phyloP scores from a whole-genome alignment of 2,329 filamentous ascomycete genomes.

The Gremmenia infestans region DNA sequence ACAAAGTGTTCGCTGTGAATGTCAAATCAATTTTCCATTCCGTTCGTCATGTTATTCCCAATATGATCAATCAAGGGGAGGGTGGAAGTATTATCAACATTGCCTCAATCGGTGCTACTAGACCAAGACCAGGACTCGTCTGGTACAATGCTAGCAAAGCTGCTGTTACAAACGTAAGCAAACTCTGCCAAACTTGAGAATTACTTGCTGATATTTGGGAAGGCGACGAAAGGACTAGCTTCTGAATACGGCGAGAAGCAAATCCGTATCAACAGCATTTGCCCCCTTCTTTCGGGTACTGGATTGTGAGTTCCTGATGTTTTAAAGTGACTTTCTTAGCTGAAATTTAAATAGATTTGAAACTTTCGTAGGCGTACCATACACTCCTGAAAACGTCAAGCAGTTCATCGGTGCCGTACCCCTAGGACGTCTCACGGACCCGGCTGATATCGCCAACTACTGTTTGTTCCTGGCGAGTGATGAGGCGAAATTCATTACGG shows the following conservation, averaged over 20 bases:
- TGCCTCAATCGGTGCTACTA: slow-evolving; percentile 56
- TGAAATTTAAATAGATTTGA: slow-evolving; percentile 25
- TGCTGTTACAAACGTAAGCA: slow-evolving; percentile 54
- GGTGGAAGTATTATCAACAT: slow-evolving; percentile 61
- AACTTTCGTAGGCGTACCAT: slow-evolving; percentile 54
- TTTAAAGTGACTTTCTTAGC: slow-evolving; percentile 24
- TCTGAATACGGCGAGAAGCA: slow-evolving; percentile 68
- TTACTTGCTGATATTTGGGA: slow-evolving; percentile 1
- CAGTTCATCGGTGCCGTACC: slow-evolving; percentile 51
- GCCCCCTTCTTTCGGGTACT: slow-evolving; percentile 62
- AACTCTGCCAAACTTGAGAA: neutral
- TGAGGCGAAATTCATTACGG: slow-evolving; percentile 67
- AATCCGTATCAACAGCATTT: slow-evolving; percentile 69
- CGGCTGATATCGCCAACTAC: slow-evolving; percentile 65
- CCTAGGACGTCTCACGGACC: slow-evolving; percentile 50
- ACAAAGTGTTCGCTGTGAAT: slow-evolving; percentile 63
- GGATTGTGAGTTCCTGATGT: slow-evolving; percentile 39
- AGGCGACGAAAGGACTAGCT: slow-evolving; percentile 62
- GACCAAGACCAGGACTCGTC: slow-evolving; percentile 58
- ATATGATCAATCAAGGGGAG: slow-evolving; percentile 52
- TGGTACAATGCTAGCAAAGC: slow-evolving; percentile 70
- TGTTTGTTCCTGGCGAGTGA: slow-evolving; percentile 66
- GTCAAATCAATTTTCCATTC: slow-evolving; percentile 61
- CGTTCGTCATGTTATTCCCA: slow-evolving; percentile 53
- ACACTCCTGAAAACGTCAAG: slow-evolving; percentile 56